A percentile compares a stretch with the other conserved stretches of the same genome.
Evolutionary conservation across 108 stramenopile genomes (phyloP).

Genomic region (Skeletonema costatum): DNA sequence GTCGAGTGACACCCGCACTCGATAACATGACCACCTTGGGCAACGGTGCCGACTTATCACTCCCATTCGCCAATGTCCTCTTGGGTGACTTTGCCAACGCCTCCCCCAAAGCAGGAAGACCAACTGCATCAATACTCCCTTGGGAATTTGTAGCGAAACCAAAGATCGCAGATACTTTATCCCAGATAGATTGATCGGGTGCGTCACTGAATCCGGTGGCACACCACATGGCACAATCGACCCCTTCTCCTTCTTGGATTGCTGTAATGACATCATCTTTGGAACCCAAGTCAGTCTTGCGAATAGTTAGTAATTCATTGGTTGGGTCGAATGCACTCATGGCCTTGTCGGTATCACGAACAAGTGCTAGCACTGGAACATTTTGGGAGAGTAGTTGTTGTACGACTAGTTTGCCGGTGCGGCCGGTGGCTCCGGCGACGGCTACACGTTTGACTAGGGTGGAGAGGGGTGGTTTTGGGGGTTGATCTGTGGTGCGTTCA

Average conservation of each 20-base stretch:
- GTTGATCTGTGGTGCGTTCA: background rate
- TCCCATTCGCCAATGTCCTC: background rate
- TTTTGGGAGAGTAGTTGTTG: slow-evolving; percentile 53
- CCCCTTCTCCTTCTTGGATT: slow-evolving; percentile 24
- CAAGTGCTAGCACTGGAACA: slow-evolving; percentile 61
- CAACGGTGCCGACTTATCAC: slow-evolving; percentile 7
- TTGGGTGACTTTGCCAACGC: slow-evolving; percentile 15
- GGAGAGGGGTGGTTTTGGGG: slow-evolving; percentile 13
- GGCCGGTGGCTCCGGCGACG: slow-evolving; percentile 84
- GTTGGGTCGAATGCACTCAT: slow-evolving; percentile 40
- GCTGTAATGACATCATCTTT: slow-evolving; percentile 41
- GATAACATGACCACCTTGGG: slow-evolving; percentile 82
- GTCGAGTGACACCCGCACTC: slow-evolving; percentile 82
- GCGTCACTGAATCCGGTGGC: slow-evolving; percentile 80
- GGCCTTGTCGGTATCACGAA: slow-evolving; percentile 67
- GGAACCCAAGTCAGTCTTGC: slow-evolving; percentile 53
- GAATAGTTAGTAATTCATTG: slow-evolving; percentile 45
- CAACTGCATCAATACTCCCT: slow-evolving; percentile 71
- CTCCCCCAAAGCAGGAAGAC: slow-evolving; percentile 62
- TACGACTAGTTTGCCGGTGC: slow-evolving; percentile 75
- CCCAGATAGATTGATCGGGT: slow-evolving; percentile 34
- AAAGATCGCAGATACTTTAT: slow-evolving; percentile 38
- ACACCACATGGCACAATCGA: slow-evolving; percentile 85
- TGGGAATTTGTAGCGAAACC: slow-evolving; percentile 51
- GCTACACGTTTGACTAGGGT: slow-evolving; percentile 58